Base-by-base conservation (phyloP, 495 filamentous ascomycete species). In the Ramalina peruviana region DNA sequence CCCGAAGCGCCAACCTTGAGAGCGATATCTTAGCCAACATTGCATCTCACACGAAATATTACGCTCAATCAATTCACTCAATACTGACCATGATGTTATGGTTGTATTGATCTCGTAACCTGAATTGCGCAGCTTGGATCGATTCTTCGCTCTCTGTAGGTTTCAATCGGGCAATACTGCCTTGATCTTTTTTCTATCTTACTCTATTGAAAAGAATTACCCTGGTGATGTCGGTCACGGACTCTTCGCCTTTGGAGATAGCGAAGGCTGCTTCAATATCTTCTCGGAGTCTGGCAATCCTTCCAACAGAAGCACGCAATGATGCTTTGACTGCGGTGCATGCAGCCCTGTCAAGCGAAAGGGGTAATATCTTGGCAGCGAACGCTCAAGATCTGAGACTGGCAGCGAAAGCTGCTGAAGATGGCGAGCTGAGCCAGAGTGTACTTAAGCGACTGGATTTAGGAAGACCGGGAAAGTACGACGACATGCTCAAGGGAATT, bases 401-500 rank as follows among this genome's bases (percentile, higher is more conserved):
- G 9, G 93, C 93, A 20, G 75, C 71, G 33, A 71, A 76, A 53
- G 84, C 85, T 40, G 86, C 82, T 11, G 76, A 76, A 20, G 73
- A 75, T 53, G 90, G 90, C 38, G 68, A 79, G 47, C 65, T 97
- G 20, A 93, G 80, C 58, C 75, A 83, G 56, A 93, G 87, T 62
- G 72, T 99, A 16, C 73, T 97, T n/a, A 92, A 94, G 58, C 72
- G 92, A 54, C 72, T 99, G 46, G 90, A 97, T 57, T 68, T 98
- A 11, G 77, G 80, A 9, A 82, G 83, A 60, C 75, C 77, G 47
- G 88, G 89, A 37, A 97, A 98, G 70, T 98, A 81, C 75, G 86
- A 95, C 57, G 92, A 96, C 57, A 99, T 97, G 92, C 74, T 99
- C 43, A 81, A 93, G 65, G 93, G 92, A 25, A 93, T 99, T 54